Conservation (phyloP, 495 filamentous ascomycete genomes). For the Penicillium cosmopolitanum region DNA sequence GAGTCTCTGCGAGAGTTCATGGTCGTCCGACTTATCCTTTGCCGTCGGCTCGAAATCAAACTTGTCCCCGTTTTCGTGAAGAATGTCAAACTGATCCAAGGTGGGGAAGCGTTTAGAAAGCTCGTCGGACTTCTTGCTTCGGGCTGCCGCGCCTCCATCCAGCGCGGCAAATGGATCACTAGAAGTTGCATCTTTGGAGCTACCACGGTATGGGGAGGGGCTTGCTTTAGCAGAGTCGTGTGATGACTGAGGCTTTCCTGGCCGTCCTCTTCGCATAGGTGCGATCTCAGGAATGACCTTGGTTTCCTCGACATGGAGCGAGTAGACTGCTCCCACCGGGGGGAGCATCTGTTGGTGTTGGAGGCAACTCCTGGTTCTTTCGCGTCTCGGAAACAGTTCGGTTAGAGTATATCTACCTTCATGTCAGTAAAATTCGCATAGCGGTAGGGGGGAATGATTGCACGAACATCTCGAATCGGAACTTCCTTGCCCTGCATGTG, state of each 20-base stretch:
- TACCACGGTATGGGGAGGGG: slow-evolving; percentile 70
- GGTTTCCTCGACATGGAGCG: slow-evolving; percentile 65
- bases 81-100: slow-evolving; percentile 87
- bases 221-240: slow-evolving; percentile 61
- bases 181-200: slow-evolving; percentile 41
- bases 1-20: slow-evolving; percentile 72
- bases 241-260: slow-evolving; percentile 56
- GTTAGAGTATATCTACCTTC: slow-evolving; percentile 76
- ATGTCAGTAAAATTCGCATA: slow-evolving; percentile 18
- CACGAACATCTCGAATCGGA: slow-evolving; percentile 87
- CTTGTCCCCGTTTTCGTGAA: slow-evolving; percentile 82
- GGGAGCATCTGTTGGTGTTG: slow-evolving; percentile 57
- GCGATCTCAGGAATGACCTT: slow-evolving; percentile 84
- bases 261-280: slow-evolving; percentile 91
- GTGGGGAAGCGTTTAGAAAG: slow-evolving; percentile 85
- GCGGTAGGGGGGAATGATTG: background rate
- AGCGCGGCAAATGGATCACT: slow-evolving; percentile 89
- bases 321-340: slow-evolving; percentile 70
- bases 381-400: slow-evolving; percentile 66
- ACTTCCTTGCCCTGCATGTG: slow-evolving; percentile 85
- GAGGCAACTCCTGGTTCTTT: slow-evolving; percentile 63
- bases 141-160: slow-evolving; percentile 62
- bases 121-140: slow-evolving; percentile 67
- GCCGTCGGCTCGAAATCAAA: slow-evolving; percentile 78
- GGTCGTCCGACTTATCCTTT: slow-evolving; percentile 54